Conservation (phyloP, 2,329 filamentous ascomycete species). For the Akanthomyces dipterigenus region DNA sequence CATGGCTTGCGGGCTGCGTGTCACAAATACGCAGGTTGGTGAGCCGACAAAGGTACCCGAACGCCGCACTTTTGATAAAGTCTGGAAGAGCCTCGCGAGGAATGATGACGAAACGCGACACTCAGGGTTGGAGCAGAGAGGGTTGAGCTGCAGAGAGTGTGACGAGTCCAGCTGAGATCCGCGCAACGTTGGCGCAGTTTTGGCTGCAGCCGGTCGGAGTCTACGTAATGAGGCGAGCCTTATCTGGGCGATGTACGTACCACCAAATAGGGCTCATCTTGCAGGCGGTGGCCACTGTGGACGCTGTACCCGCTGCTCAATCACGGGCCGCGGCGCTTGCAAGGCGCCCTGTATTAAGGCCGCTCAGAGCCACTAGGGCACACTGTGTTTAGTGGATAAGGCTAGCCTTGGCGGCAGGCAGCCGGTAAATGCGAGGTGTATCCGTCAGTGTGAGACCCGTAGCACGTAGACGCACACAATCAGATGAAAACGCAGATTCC, state of each 20-base stretch:
- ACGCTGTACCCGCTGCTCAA: not conserved
- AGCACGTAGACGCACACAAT: too few relatives aligned
- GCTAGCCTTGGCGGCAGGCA: not conserved
- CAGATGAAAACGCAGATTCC: too few relatives aligned
- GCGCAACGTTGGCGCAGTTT: not conserved
- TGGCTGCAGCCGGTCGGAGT: not conserved
- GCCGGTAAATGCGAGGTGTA: too few relatives aligned
- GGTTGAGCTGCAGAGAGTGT: conserved; percentile 5
- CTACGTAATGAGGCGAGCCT: not conserved
- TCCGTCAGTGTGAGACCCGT: too few relatives aligned
- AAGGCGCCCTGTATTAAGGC: not conserved
- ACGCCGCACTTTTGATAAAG: not conserved
- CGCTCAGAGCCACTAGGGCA: not conserved
- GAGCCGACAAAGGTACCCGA: not conserved
- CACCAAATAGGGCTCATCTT: too few relatives aligned
- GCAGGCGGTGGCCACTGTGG: too few relatives aligned
- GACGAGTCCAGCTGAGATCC: conserved; percentile 7
- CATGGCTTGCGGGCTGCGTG: not conserved
- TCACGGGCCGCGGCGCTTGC: not conserved
- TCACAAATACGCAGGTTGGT: conserved; percentile 15
- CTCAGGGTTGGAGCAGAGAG: not conserved
- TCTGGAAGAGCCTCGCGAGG: not conserved
- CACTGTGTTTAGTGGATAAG: not conserved
- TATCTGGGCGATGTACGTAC: not conserved
- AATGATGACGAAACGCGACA: conserved; percentile 2